Evolutionary conservation across 176 grass and related monocot species (phyloP).

Genomic region (Melocanna baccifera): DNA sequence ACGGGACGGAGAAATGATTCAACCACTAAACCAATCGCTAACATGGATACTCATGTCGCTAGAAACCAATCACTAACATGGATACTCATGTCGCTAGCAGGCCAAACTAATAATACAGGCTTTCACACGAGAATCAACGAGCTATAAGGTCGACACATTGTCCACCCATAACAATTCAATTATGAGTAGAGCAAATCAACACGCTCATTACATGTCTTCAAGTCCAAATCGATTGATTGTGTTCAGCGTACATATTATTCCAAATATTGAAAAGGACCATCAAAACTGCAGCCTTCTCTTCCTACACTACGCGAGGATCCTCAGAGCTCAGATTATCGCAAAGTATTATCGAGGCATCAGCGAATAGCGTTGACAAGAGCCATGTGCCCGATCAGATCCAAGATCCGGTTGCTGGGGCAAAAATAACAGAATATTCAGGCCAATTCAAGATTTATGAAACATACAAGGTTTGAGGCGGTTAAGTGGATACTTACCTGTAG

Average conservation of each 20-base stretch:
- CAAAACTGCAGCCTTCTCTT: conserved; percentile 33
- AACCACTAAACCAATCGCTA: not conserved
- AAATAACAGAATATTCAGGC: not conserved
- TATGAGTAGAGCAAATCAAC: not conserved
- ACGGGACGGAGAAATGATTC: no score
- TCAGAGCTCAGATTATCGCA: no score
- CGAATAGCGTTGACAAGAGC: conserved; percentile 47
- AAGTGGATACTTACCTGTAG: conserved; percentile 50
- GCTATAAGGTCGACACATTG: not conserved
- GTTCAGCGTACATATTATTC: conserved; percentile 10
- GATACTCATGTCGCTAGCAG: not conserved
- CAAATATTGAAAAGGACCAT: not conserved
- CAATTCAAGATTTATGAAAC: not conserved
- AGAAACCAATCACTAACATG: not conserved
- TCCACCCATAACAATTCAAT: not conserved
- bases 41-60: not conserved
- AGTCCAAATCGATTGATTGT: not conserved
- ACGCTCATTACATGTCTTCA: not conserved
- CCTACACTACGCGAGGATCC: not conserved
- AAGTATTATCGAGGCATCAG: not conserved
- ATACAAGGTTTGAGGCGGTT: not conserved
- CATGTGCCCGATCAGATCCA: conserved; percentile 89
- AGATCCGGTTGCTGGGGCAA: conserved; percentile 64
- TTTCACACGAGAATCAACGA: not conserved
- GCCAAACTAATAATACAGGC: not conserved